Evolutionary conservation across 179 eudicot genomes (phyloP).

Genomic region (Silene vulgaris): DNA sequence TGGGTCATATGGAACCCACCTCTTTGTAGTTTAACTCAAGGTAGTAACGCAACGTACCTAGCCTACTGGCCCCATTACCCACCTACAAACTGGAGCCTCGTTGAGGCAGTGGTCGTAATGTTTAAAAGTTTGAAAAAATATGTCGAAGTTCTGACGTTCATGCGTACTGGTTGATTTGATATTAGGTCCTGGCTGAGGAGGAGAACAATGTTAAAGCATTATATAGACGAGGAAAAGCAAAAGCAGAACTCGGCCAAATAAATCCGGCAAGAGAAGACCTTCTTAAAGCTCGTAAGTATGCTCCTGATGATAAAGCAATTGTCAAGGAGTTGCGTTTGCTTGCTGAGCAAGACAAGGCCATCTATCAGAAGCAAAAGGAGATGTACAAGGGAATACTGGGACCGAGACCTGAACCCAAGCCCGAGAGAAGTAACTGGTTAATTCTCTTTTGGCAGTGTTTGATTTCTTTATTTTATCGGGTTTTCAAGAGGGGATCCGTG

Average conservation of each 20-base stretch:
- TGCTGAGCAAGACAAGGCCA: conserved; percentile 81
- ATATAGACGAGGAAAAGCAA: conserved; percentile 87
- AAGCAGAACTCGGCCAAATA: conserved; percentile 88
- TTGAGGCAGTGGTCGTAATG: too few species aligned
- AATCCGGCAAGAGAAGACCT: conserved; percentile 89
- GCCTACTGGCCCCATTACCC: too few species aligned
- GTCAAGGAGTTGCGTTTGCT: conserved; percentile 57
- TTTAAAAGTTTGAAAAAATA: too few species aligned
- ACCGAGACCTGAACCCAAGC: conserved; percentile 74
- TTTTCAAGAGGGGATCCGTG: conserved; percentile 39
- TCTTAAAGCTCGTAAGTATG: conserved; percentile 69
- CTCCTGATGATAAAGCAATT: conserved; percentile 83
- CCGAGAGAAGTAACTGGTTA: conserved; percentile 50
- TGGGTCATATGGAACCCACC: too few species aligned
- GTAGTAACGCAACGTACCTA: too few species aligned
- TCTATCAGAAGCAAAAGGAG: conserved; percentile 86
- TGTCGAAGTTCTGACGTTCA: too few species aligned
- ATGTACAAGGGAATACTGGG: conserved; percentile 90
- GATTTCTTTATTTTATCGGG: conserved; percentile 44
- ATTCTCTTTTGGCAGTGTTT: conserved; percentile 71
- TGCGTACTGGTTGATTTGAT: neutral
- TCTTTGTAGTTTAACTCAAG: too few species aligned
- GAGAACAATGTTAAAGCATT: conserved; percentile 81
- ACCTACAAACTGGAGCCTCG: too few species aligned
- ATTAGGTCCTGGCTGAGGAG: conserved; percentile 67